Evolutionary conservation across 768 basidiomycete species (phyloP).

Genomic region (Termitomyces sp.): DNA sequence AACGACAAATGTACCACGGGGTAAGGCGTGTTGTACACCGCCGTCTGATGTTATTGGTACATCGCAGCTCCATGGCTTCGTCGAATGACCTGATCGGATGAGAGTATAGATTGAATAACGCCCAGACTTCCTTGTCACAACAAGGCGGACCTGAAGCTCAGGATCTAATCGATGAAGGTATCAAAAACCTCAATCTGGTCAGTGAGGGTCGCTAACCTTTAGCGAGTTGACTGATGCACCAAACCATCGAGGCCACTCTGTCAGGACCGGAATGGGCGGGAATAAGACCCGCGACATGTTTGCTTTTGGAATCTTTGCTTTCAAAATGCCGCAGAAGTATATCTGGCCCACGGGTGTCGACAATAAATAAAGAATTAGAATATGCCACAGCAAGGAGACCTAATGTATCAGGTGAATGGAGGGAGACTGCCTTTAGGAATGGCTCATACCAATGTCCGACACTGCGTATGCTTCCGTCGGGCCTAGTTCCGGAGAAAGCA

Average conservation of each 20-base stretch:
- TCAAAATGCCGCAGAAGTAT: conserved; percentile 49
- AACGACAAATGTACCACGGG: conserved; percentile 47
- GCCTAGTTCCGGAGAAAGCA: conserved; percentile 46
- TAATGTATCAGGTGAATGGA: conserved; percentile 18
- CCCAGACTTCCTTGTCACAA: conserved; percentile 58
- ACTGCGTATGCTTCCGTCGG: conserved; percentile 52
- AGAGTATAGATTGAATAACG: conserved; percentile 55
- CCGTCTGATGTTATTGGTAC: conserved; percentile 32
- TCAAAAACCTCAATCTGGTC: neutral
- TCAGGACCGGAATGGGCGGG: conserved; percentile 35
- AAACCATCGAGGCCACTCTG: conserved; percentile 50
- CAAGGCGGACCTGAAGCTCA: conserved; percentile 49
- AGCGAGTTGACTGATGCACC: conserved; percentile 57
- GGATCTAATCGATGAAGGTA: conserved; percentile 27
- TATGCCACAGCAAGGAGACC: conserved; percentile 79
- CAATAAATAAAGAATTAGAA: conserved; percentile 49
- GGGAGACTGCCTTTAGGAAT: neutral
- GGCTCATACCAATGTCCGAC: conserved; percentile 63
- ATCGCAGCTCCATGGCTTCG: conserved; percentile 29
- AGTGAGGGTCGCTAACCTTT: conserved; percentile 33
- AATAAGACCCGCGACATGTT: conserved; percentile 26
- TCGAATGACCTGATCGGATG: conserved; percentile 26
- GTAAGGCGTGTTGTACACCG: conserved; percentile 37
- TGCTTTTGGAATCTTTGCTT: conserved; percentile 35
- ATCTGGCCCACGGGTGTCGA: conserved; percentile 74